Conservation (phyloP, 805 yeast genomes). For the Zygotorulaspora florentina region DNA sequence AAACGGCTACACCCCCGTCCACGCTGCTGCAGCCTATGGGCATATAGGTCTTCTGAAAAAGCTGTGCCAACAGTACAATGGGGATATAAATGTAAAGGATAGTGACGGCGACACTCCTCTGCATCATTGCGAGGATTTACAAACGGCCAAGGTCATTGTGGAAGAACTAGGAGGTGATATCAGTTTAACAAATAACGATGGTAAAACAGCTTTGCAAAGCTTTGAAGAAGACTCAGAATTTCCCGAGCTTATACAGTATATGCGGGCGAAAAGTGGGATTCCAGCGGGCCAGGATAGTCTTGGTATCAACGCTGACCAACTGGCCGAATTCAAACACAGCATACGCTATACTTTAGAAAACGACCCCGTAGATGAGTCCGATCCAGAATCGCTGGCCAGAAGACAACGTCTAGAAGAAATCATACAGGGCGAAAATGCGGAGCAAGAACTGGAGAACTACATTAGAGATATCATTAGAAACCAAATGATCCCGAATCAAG, state of each 20-base stretch:
- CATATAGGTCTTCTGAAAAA: conserved; percentile 57
- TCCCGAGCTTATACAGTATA: conserved; percentile 69
- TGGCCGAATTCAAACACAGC: conserved; percentile 38
- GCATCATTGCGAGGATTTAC: conserved; percentile 77
- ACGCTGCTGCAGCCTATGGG: conserved; percentile 95
- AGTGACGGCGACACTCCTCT: conserved; percentile 93
- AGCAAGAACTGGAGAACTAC: conserved; percentile 65
- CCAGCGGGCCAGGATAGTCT: conserved; percentile 23
- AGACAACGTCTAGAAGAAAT: conserved; percentile 65
- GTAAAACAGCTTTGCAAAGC: conserved; percentile 66
- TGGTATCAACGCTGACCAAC: conserved; percentile 30
- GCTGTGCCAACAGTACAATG: conserved; percentile 46
- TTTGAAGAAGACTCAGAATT: conserved; percentile 82
- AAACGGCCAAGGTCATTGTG: conserved; percentile 60
- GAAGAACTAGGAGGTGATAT: conserved; percentile 67
- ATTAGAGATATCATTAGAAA: conserved; percentile 62
- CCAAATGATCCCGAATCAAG: conserved; percentile 36
- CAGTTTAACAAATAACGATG: conserved; percentile 62
- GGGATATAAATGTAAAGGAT: conserved; percentile 79
- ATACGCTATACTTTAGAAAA: conserved; percentile 55
- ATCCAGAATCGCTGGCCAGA: conserved; percentile 49
- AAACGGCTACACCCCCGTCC: conserved; percentile 94
- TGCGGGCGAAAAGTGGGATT: conserved; percentile 41
- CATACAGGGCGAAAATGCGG: conserved; percentile 75
- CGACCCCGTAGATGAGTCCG: conserved; percentile 38